Conservation (phyloP, 2,329 filamentous ascomycete genomes). For the Fusarium compactum region DNA sequence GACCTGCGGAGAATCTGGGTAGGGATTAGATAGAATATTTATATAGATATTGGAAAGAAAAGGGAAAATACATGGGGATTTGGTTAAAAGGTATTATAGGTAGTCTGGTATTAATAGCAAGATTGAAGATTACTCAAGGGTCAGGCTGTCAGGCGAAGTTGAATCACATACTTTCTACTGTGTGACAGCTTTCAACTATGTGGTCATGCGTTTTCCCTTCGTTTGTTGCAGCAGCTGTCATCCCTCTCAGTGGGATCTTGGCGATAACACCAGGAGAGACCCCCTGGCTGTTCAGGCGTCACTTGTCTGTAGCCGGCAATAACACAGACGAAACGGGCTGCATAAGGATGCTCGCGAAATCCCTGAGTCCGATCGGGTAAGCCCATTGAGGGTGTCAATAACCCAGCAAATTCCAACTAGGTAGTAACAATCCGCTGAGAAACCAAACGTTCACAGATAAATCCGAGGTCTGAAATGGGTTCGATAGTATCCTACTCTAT, state of each 20-base stretch:
- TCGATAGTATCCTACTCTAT: no score
- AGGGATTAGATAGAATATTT: neutral
- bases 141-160: neutral
- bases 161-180: neutral
- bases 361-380: no score
- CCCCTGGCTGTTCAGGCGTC: neutral
- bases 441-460: no score
- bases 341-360: no score
- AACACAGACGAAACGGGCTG: no score
- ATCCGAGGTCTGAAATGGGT: no score
- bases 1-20: constrained; percentile 51
- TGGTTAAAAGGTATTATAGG: neutral
- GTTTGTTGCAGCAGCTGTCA: neutral
- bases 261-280: neutral
- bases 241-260: accelerated
- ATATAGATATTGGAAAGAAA: neutral
- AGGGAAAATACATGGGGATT: neutral
- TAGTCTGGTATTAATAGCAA: neutral
- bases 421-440: no score
- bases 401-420: no score
- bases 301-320: neutral
- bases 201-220: no score
- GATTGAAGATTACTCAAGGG: neutral
- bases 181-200: neutral
- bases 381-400: no score